Base-by-base conservation (phyloP, 768 basidiomycete genomes). In the Russula lepida region DNA sequence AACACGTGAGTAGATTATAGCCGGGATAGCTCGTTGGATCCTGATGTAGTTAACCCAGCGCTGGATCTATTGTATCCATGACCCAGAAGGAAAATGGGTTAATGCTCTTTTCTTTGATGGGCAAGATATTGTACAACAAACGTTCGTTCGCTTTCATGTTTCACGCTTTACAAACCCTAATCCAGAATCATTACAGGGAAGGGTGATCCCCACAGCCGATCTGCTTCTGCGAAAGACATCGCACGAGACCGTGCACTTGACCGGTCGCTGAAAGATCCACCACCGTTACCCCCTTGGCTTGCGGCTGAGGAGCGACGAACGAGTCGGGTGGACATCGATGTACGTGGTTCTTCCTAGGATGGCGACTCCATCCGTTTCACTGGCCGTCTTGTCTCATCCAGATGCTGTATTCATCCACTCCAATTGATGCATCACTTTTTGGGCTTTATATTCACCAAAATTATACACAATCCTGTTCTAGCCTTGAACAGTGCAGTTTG, bases 101-200 rank as follows among this genome's bases (percentile, higher is more conserved):
- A 17, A 84, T 83, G 11, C 74, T 99, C 54, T 99, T 99, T 70
- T 97, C 98, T 73, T 73, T 98, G 19, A 76, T 99, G 52, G 97
- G 97, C 17, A 95, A 91, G 74, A 82, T 98, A 1, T 71, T 98
- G 51, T 98, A 97, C 70, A 98, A 95, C 72, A 99, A 98, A 73
- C 84, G 97, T 97, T 47, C 58, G 83, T 73, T 23, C 30, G 9
- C 44, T 50, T 59, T 15, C 47, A 19, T 50, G 25, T 47, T 30
- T 12, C 23, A 12, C 25, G 23, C 21, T 4, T 32, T 17, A 11
- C 1, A 49, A 23, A n/a, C 30, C 28, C 44, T 67, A 32, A 72
- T 44, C 6, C 9, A 23, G 41, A 37, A 12, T 37, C 19, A 32
- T 28, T 19, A 12, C 66, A 93, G 90, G 90, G 7, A 91, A 89